Evolutionary conservation across 192 early-diverging fungal species (phyloP).

Genomic region (Geranomyces michiganensis): DNA sequence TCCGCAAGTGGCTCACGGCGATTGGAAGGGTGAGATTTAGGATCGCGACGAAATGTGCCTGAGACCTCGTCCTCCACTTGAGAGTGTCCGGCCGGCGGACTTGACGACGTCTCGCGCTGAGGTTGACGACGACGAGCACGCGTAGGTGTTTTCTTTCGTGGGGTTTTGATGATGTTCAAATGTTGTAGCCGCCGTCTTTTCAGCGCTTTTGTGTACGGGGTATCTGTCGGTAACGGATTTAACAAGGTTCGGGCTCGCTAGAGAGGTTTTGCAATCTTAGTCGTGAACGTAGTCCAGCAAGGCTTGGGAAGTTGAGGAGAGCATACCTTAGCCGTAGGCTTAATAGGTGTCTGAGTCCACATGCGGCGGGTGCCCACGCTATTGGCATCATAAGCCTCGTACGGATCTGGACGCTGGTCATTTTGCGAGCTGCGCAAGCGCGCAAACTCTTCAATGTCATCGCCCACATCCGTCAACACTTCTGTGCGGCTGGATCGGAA

Average conservation of each 20-base stretch:
- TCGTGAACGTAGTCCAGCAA: not conserved
- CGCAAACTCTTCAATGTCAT: constrained; percentile 22
- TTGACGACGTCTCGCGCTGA: too few relatives aligned
- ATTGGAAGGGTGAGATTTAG: not conserved
- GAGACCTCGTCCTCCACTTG: not conserved
- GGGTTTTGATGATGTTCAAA: not conserved
- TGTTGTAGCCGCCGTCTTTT: constrained; percentile 19
- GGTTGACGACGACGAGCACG: too few relatives aligned
- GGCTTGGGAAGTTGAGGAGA: not conserved
- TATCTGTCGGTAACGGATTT: constrained; percentile 16
- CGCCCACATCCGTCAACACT: constrained; percentile 16
- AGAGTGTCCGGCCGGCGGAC: too few relatives aligned
- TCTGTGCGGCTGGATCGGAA: not conserved
- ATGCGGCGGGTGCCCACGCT: not conserved
- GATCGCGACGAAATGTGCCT: not conserved
- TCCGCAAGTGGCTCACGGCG: not conserved
- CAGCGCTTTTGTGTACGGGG: constrained; percentile 29
- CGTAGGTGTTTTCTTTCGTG: not conserved
- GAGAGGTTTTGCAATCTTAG: not conserved
- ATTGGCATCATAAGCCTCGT: not conserved
- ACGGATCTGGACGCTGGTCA: not conserved
- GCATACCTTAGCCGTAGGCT: not conserved
- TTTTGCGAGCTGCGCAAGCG: not conserved
- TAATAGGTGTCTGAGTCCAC: not conserved
- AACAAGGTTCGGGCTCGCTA: constrained; percentile 14